Percentiles rank a stretch among this genome's conserved stretches.
phyloP scores from a whole-genome alignment of 257 asterid species.

The Scutellaria galericulata region DNA sequence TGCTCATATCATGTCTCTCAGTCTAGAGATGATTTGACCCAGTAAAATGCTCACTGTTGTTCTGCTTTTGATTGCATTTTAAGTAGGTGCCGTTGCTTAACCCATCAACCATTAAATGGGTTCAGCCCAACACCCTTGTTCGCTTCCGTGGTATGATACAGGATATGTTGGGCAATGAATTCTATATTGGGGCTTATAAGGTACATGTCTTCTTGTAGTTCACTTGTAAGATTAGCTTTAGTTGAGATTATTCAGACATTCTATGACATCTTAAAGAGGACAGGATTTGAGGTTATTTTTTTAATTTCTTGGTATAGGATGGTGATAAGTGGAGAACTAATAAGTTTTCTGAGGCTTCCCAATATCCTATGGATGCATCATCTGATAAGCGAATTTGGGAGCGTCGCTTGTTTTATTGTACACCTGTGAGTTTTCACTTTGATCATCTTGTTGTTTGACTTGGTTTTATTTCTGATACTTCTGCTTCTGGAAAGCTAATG shows the following conservation, averaged over 20 bases:
- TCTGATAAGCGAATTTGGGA: conserved; percentile 78
- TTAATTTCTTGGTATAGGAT: conserved; percentile 49
- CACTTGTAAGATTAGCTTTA: background rate
- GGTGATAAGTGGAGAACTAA: conserved; percentile 83
- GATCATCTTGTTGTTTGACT: conserved; percentile 6
- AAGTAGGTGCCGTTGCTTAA: conserved; percentile 77
- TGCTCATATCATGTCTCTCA: background rate
- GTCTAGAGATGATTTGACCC: background rate
- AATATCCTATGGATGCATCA: conserved; percentile 55
- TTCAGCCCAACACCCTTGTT: conserved; percentile 80
- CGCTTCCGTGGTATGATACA: conserved; percentile 93
- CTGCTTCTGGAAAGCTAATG: conserved; percentile 2
- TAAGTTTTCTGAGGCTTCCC: conserved; percentile 74
- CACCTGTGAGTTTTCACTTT: conserved; percentile 60
- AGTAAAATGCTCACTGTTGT: conserved; percentile 20
- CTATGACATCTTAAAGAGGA: background rate
- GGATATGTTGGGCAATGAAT: conserved; percentile 89
- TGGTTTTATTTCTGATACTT: background rate
- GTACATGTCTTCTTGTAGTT: conserved; percentile 42
- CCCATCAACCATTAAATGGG: conserved; percentile 57
- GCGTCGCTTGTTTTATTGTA: conserved; percentile 79
- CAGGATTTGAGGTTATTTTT: conserved; percentile 1
- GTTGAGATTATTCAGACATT: background rate
- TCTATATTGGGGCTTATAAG: conserved; percentile 87
- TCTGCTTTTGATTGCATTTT: conserved; percentile 20